Conservation (phyloP, 2,329 filamentous ascomycete species). For the Claviceps arundinis region DNA sequence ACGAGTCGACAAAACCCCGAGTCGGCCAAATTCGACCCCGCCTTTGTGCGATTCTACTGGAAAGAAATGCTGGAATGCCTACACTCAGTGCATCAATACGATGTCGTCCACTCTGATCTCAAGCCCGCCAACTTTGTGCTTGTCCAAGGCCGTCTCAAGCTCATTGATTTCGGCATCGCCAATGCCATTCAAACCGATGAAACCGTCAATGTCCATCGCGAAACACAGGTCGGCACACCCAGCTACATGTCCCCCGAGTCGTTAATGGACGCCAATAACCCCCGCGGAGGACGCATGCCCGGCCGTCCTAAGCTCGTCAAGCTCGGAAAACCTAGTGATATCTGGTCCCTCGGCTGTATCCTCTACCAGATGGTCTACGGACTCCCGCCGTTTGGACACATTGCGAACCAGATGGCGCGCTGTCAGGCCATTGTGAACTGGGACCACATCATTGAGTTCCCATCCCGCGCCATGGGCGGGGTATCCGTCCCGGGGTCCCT, state of each 20-base stretch:
- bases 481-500: slow-evolving; percentile 44
- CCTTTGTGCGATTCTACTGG: slow-evolving; percentile 96
- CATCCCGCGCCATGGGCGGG: slow-evolving; percentile 53
- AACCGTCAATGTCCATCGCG: slow-evolving; percentile 93
- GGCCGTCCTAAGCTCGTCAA: slow-evolving; percentile 69
- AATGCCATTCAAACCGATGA: slow-evolving; percentile 93
- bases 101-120: slow-evolving; percentile 92
- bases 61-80: slow-evolving; percentile 98
- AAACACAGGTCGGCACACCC: slow-evolving; percentile 87
- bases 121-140: slow-evolving; percentile 97
- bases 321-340: slow-evolving; percentile 85
- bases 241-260: slow-evolving; percentile 99
- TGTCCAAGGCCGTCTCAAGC: slow-evolving; percentile 77
- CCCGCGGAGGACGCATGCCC: slow-evolving; percentile 29
- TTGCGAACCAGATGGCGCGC: slow-evolving; percentile 71
- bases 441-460: slow-evolving; percentile 59
- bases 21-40: slow-evolving; percentile 66
- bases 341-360: slow-evolving; percentile 94
- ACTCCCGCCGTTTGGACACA: slow-evolving; percentile 88
- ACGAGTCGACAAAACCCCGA: slow-evolving; percentile 58
- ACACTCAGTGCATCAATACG: slow-evolving; percentile 71
- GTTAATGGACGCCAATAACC: slow-evolving; percentile 71
- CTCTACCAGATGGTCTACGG: slow-evolving; percentile 97
- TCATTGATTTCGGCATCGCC: slow-evolving; percentile 97
- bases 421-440: slow-evolving; percentile 80